Percentiles rank a stretch among this genome's conserved stretches.
Evolutionary conservation across 257 asterid genomes (phyloP).

Genomic region (Penstemon barbatus): DNA sequence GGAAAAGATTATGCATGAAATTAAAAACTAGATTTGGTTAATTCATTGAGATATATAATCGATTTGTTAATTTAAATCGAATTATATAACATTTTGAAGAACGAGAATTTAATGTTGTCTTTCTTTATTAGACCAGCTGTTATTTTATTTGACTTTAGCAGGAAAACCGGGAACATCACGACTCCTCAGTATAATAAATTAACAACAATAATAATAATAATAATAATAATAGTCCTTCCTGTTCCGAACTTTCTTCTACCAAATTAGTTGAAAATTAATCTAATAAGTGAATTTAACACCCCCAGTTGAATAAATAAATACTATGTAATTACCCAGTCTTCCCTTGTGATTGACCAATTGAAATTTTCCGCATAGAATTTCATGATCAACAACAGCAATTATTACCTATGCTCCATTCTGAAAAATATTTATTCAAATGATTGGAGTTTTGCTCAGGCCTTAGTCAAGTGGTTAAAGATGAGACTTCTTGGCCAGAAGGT

Average conservation of each 20-base stretch:
- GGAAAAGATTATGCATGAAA: background rate
- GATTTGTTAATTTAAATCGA: no score
- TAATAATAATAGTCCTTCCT: no score
- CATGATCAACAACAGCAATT: background rate
- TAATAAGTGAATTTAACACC: background rate
- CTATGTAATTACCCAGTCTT: background rate
- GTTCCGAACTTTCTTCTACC: background rate
- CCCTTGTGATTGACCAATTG: slow-evolving; percentile 7
- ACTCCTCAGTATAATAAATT: background rate
- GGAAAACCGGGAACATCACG: slow-evolving; percentile 10
- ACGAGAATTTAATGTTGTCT: no score
- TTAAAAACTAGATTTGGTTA: background rate
- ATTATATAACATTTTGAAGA: no score
- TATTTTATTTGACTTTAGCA: background rate
- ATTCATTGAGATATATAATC: no score
- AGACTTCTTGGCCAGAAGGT: no score
- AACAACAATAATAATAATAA: no score
- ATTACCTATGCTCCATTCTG: background rate
- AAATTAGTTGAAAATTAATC: background rate
- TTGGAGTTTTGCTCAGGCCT: no score
- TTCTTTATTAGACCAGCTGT: background rate
- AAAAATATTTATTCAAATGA: background rate
- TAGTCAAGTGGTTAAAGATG: no score
- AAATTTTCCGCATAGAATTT: background rate
- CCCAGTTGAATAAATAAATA: slow-evolving; percentile 7